A percentile compares a stretch with the other conserved stretches of the same genome.
phyloP scores from a whole-genome alignment of 2,329 filamentous ascomycete species.

The Exophiala alcalophila region DNA sequence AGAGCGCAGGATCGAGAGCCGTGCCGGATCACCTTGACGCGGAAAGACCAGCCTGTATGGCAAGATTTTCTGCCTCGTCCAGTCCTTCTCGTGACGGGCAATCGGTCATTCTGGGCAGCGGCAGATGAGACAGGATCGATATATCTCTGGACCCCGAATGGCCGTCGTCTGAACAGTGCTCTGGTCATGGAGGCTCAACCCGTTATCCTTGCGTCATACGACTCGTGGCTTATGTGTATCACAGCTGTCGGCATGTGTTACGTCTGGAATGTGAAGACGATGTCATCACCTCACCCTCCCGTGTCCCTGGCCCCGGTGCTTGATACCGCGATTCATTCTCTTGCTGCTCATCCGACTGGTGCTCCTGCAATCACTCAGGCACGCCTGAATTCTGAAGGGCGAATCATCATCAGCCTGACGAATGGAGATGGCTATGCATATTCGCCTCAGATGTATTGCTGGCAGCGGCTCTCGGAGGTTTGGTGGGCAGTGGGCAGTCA shows the following conservation, averaged over 20 bases:
- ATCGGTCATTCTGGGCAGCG: slow-evolving; percentile 84
- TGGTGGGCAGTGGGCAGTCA: slow-evolving; percentile 99
- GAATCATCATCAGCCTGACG: slow-evolving; percentile 82
- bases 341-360: slow-evolving; percentile 73
- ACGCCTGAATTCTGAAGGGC: slow-evolving; percentile 81
- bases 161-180: slow-evolving; percentile 78
- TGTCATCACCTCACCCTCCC: slow-evolving; percentile 82
- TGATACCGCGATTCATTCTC: slow-evolving; percentile 76
- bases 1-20: slow-evolving; percentile 69
- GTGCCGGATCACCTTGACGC: slow-evolving; percentile 75
- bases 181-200: slow-evolving; percentile 87
- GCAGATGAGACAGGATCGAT: slow-evolving; percentile 90
- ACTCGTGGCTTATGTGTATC: slow-evolving; percentile 85
- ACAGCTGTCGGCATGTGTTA: slow-evolving; percentile 85
- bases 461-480: slow-evolving; percentile 92
- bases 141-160: slow-evolving; percentile 89
- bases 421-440: slow-evolving; percentile 96
- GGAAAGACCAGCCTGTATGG: slow-evolving; percentile 79
- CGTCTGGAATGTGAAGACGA: slow-evolving; percentile 86
- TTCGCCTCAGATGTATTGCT: slow-evolving; percentile 77
- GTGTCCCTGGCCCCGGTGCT: slow-evolving; percentile 84
- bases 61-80: slow-evolving; percentile 87
- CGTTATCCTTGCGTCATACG: slow-evolving; percentile 86
- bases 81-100: slow-evolving; percentile 87
- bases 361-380: slow-evolving; percentile 87